Evolutionary conservation across 371 early-diverging fungal genomes (phyloP), one percentile per base, ranked within the genome.

Genomic region (Actinomortierella ambigua): DNA sequence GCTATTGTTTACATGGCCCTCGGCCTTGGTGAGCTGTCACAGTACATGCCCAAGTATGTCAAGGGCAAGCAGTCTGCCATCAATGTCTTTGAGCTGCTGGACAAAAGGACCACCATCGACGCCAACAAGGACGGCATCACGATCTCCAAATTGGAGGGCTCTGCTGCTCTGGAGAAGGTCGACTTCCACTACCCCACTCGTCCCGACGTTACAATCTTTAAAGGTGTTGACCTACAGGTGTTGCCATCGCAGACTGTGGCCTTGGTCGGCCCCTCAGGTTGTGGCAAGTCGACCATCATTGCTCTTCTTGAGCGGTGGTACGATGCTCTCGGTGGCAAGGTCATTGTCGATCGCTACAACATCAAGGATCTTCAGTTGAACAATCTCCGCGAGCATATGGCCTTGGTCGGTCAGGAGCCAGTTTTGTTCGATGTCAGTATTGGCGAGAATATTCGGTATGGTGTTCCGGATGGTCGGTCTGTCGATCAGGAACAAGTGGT

Each of bases 261-360:
- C 4, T 75, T 96, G 15, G 95, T 95, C 1, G 96, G 96, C 6
- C 86, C 91, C 3, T 87, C 87, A 7, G 96, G 96, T 14, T 92
- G 93, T 61, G 95, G 97, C 43, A 95, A 95, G 76, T 85, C 86
- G 15, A 95, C 97, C 0, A 85, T 88, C 11, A 85, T 95, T 66
- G 89, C 88, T 61, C 84, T 95, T 68, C 67, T 96, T 23, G 89
- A 93, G 79, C 88, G 97, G 1, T 92, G 91, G 79, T 97, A 96
- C 69, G 94, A 97, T 69, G 86, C 83, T 26, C 50, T 57, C 18
- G 63, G 77, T 11, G 94, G 94, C 24, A 53, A 73, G 2, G 83
- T 93, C 18, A 69, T 69, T 2, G 59, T 93, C 15, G 93, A 96
- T 64, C 85, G 85, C 27, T 61, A 78, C 39, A 85, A 93, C 61